Conservation (phyloP, 371 early-diverging fungal species). For the Rhizopus delemar region DNA sequence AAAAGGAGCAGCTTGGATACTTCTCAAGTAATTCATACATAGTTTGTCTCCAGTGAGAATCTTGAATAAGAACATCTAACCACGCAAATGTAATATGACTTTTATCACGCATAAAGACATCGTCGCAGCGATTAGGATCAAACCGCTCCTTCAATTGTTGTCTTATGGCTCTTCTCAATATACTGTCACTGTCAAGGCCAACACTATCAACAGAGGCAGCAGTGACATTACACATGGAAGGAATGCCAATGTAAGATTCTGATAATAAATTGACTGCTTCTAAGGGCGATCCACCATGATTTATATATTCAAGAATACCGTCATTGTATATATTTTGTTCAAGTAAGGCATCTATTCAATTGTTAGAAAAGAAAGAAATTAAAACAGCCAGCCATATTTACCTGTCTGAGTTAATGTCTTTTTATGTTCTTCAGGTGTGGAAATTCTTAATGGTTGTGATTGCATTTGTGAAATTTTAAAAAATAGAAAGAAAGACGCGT, state of each 20-base stretch:
- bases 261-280: slow-evolving; percentile 60
- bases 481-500: slow-evolving; percentile 3
- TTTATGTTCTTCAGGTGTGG: slow-evolving; percentile 25
- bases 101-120: slow-evolving; percentile 35
- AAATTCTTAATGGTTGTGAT: slow-evolving; percentile 14
- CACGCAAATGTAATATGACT: slow-evolving; percentile 41
- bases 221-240: slow-evolving; percentile 67
- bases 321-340: slow-evolving; percentile 56
- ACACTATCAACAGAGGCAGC: slow-evolving; percentile 47
- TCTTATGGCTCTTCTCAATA: slow-evolving; percentile 57
- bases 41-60: slow-evolving; percentile 62
- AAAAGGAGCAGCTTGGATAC: slow-evolving; percentile 58
- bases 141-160: slow-evolving; percentile 59
- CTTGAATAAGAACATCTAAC: slow-evolving; percentile 55
- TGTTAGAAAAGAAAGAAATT: background rate
- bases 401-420: slow-evolving; percentile 26
- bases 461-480: background rate
- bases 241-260: slow-evolving; percentile 67
- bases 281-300: slow-evolving; percentile 65
- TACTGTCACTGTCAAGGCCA: slow-evolving; percentile 44
- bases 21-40: slow-evolving; percentile 66
- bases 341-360: slow-evolving; percentile 60
- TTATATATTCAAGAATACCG: slow-evolving; percentile 51
- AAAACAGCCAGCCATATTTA: background rate
- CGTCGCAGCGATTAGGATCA: slow-evolving; percentile 59